Evolutionary conservation across 2,329 filamentous ascomycete genomes (phyloP), one percentile per base, ranked within the genome.

Genomic region (Fusarium buxicola): DNA sequence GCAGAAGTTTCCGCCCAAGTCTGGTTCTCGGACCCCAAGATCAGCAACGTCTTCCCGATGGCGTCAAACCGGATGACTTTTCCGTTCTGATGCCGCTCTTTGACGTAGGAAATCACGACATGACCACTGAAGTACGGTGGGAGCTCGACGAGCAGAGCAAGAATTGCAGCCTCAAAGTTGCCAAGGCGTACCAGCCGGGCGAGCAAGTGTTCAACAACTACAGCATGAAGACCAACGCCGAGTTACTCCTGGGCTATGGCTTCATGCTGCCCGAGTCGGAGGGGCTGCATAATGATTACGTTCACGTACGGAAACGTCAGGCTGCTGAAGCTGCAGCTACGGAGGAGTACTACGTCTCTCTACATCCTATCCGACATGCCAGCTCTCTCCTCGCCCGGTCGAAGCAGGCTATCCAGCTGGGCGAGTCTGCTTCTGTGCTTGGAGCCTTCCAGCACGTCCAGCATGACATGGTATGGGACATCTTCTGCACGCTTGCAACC

Each of bases 51-150:
- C 70, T 78, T 4, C 72, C 77, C 0, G 53, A 75, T 2, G 71
- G 73, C 8, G 69, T 74, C 2, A 62, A 71, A 28, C 28, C 79
- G 5, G 86, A 89, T 47, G 85, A 87, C 66, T 89, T 91, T 56
- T 89, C 89, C 2, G 81, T 92, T 8, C 78, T 93, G 6, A 79
- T 92, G 30, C 90, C 90, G 2, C 78, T 92, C 4, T 84, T 92
- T 54, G 90, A 93, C 70, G 81, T 92, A 25, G 86, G 86, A 10
- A 93, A 93, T 69, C 90, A 93, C 70, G 84, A 85, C 47, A 87
- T 88, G 43, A 76, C 83, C 16, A 82, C 87, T 0, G 76, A 81
- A 36, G 83, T 88, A 1, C 75, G 80, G 36, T 92, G 90, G 90
- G 78, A 83, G 21, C 78, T 82, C 3, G 73, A 82, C 18, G 75